Conservation (phyloP, 352 stramenopile species). For the Globisporangium canariense region DNA sequence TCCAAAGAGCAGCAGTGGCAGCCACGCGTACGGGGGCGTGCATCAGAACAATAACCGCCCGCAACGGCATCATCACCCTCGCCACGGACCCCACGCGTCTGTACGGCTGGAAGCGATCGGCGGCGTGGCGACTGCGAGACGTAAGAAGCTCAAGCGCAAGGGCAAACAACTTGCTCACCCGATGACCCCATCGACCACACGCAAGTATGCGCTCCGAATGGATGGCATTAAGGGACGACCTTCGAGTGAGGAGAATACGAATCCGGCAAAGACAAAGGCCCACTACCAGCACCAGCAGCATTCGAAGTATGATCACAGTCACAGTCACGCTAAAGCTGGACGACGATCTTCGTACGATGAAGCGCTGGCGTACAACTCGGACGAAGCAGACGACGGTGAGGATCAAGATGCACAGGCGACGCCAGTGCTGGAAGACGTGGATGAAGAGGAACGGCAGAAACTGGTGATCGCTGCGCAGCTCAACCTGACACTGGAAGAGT, state of each 20-base stretch:
- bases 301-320: conserved; percentile 3
- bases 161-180: neutral
- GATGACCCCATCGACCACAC: conserved; percentile 17
- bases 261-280: conserved; percentile 11
- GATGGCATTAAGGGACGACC: conserved; percentile 35
- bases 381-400: conserved; percentile 15
- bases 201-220: conserved; percentile 47
- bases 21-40: conserved; percentile 9
- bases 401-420: conserved; percentile 10
- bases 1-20: conserved; percentile 11
- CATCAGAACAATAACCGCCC: conserved; percentile 14
- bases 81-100: conserved; percentile 19
- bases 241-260: conserved; percentile 10
- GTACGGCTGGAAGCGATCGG: conserved; percentile 43
- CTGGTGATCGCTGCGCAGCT: conserved; percentile 50
- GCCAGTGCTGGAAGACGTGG: conserved; percentile 32
- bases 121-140: conserved; percentile 7
- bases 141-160: conserved; percentile 16
- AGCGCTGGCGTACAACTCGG: conserved; percentile 34
- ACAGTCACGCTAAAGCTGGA: neutral
- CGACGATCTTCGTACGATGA: conserved; percentile 24
- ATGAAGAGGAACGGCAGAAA: conserved; percentile 53
- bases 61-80: conserved; percentile 10
- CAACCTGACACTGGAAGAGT: conserved; percentile 65
- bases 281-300: conserved; percentile 4